Percentiles rank a stretch among this genome's conserved stretches.
Conservation (phyloP, 176 grass and related monocot species). For the Coix lacrymajobi region DNA sequence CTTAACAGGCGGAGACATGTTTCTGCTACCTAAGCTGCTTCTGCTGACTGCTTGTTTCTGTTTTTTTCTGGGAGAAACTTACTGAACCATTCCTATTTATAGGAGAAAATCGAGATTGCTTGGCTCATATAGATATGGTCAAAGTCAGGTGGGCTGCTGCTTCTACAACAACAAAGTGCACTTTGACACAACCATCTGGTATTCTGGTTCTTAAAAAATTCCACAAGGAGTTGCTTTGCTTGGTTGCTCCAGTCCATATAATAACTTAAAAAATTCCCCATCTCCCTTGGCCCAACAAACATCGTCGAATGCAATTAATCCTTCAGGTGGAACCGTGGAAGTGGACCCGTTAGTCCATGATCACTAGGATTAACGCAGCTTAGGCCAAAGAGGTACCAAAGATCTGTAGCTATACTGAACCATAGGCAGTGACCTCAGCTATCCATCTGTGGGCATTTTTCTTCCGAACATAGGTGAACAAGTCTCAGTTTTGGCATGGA, state of each 20-base stretch:
- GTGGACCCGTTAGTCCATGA: background rate
- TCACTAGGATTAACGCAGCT: background rate
- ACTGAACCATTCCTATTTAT: background rate
- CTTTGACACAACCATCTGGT: background rate
- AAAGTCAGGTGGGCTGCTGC: background rate
- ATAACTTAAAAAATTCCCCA: background rate
- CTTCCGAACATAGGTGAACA: background rate
- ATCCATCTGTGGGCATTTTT: background rate
- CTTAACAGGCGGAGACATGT: constrained; percentile 21
- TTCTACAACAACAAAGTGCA: background rate
- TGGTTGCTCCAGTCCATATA: background rate
- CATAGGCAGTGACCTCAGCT: constrained; percentile 2
- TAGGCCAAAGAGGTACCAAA: background rate
- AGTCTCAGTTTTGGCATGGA: background rate
- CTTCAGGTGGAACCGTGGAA: background rate
- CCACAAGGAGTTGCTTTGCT: background rate
- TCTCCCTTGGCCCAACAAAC: background rate
- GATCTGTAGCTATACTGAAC: background rate
- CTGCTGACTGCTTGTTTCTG: background rate
- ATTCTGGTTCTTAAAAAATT: background rate
- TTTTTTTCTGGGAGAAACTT: background rate
- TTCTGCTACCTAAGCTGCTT: background rate
- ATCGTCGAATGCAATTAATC: background rate
- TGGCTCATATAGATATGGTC: background rate
- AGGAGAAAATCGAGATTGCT: background rate